A percentile compares a stretch with the other conserved stretches of the same genome.
Evolutionary conservation across 176 grass and related monocot genomes (phyloP).

Genomic region (Lolium perenne): DNA sequence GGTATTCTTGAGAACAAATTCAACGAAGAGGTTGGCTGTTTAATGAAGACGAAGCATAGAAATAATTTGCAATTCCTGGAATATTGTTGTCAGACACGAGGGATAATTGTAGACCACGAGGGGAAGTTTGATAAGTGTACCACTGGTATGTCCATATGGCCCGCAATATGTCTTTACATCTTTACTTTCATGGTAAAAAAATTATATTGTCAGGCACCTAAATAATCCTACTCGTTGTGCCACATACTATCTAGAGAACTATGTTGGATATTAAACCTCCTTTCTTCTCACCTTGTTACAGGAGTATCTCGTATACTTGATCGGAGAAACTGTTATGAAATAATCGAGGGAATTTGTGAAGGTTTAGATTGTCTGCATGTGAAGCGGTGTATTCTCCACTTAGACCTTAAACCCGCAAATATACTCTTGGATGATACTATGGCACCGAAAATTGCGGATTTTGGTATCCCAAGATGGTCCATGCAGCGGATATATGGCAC

Average conservation of each 20-base stretch:
- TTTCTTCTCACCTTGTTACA: neutral
- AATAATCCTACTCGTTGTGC: neutral
- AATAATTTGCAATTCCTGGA: neutral
- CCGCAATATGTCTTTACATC: neutral
- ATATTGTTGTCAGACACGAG: neutral
- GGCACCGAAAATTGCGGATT: neutral
- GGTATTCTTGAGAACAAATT: neutral
- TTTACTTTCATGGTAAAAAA: neutral
- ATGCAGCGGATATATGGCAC: too few relatives aligned
- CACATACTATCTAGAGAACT: neutral
- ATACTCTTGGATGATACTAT: constrained; percentile 22
- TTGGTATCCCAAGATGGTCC: too few relatives aligned
- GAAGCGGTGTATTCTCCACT: neutral
- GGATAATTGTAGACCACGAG: too few relatives aligned
- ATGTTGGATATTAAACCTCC: neutral
- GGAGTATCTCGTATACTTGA: neutral
- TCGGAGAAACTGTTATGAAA: neutral
- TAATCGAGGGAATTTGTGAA: neutral
- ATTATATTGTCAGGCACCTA: neutral
- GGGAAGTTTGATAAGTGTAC: neutral
- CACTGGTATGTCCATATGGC: neutral
- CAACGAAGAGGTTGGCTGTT: neutral
- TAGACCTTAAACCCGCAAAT: neutral
- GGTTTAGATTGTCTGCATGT: constrained; percentile 1
- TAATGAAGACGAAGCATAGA: neutral